Evolutionary conservation across 1,284 basidiomycete genomes (phyloP), one percentile per base, ranked within the genome.

Genomic region (Marasmius tenuissimus): DNA sequence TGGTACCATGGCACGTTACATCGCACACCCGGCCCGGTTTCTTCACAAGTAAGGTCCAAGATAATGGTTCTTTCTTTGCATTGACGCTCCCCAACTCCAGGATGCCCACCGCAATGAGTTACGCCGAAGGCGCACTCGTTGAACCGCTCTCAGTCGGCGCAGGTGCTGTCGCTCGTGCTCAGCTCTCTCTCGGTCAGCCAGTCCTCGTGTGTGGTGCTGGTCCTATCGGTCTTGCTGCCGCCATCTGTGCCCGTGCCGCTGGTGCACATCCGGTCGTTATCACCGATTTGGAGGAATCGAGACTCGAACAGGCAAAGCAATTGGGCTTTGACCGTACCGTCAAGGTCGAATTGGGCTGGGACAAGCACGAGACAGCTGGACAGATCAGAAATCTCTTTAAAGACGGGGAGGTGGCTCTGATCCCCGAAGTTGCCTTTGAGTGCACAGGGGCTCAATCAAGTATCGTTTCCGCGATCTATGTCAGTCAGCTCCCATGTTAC

Each of bases 391-490:
- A 60, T 22, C 34, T 50, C 16, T 49, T 58, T 16, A n/a, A 42
- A n/a, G n/a, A n/a, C 40, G 40, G 16, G 16, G 63, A 54, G 11
- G 11, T 54, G 16, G 61, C 50, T 27, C 42, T 52, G 22, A 50
- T 18, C 55, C 69, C 67, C 0, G 67, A 70, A 45, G 58, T 76
- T 16, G 72, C 72, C 18, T 64, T 81, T 53, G 79, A 81, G 62
- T 81, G 79, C 67, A 86, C 85, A 0, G 85, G 85, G 9, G 78
- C 83, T 18, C 82, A 69, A 57, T 34, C 64, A 14, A 67, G 65
- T 39, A 69, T 70, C 37, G 65, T 58, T 3, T 63, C 69, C 1
- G 69, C 67, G 40, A 66, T 68, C n/a, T 60, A 68, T 33, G 68
- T 67, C 9, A 56, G 61, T 51, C 8, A 11, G 18, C n/a, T 8